phyloP scores from a whole-genome alignment of 306 rosid genomes.

The Quercus ilex region DNA sequence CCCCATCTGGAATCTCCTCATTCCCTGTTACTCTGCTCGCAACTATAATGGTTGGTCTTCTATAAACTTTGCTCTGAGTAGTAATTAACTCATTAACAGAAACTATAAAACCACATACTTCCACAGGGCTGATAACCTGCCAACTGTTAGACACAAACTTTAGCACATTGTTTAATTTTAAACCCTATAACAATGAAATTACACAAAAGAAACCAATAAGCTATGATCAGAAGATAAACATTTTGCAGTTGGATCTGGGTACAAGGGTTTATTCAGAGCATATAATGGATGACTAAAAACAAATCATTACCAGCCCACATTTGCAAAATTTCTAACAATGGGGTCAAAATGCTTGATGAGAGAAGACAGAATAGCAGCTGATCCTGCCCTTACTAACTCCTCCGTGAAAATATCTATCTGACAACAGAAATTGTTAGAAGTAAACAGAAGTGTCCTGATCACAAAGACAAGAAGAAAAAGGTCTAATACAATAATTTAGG shows the following conservation, averaged over 20 bases:
- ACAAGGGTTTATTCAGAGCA: background rate
- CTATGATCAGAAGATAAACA: background rate
- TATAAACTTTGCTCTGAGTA: constrained; percentile 21
- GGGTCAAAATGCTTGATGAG: constrained; percentile 32
- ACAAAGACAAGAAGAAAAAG: background rate
- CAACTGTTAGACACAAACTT: constrained; percentile 21
- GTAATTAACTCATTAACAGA: constrained; percentile 21
- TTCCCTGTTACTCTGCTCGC: constrained; percentile 29
- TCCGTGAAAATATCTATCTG: constrained; percentile 34
- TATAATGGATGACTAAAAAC: background rate
- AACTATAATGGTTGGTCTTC: constrained; percentile 23
- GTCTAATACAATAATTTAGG: background rate
- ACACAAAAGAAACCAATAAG: background rate
- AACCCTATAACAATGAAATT: background rate
- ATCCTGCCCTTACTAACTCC: constrained; percentile 33
- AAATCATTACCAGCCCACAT: constrained; percentile 29
- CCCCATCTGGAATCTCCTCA: constrained; percentile 38
- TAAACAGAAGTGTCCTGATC: background rate
- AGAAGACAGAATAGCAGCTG: constrained; percentile 22
- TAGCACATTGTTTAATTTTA: background rate
- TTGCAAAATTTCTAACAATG: constrained; percentile 24
- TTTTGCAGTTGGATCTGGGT: background rate
- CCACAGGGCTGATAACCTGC: constrained; percentile 40
- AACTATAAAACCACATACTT: constrained; percentile 27
- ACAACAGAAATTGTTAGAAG: background rate